Evolutionary conservation across 2,329 filamentous ascomycete species (phyloP), one percentile per base, ranked within the genome.

Genomic region (Davidsoniella neocaledoniae): DNA sequence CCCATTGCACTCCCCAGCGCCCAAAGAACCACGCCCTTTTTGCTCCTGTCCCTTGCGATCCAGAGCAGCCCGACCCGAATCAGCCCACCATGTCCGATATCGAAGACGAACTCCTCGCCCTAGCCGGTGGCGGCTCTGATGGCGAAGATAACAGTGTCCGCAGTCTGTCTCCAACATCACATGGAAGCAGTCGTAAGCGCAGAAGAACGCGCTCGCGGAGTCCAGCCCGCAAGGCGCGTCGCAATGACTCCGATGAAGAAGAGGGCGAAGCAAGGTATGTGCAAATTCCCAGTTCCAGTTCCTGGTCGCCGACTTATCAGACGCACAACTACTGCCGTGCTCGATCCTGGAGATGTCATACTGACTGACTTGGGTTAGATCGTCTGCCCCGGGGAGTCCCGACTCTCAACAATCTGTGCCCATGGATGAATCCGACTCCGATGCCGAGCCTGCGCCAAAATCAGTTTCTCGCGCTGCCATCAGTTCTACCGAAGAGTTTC

Each of bases 31-130:
- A 29, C 23, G 10, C 17, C 43, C 43, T 36, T 41, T 21, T 33
- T 33, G 29, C 7, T 33, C 29, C 29, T 12, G 29, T 21, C 44
- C 16, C 14, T 19, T 36, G 16, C 17, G 12, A 43, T 21, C 10
- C 41, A 43, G 19, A 19, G 25, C 19, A 25, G 8, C 26, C 19
- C 44, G 14, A 37, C 26, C n/a, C 16, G 41, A 43, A 21, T 14
- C 43, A 21, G 23, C 9, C 51, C 54, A 73, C 56, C 59, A 94
- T 94, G 87, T 83, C 85, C 51, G 85, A 90, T 61, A 76, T 95
- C 57, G 90, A 96, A 62, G 87, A 90, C 59, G 90, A 95, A 69
- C 80, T 96, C 56, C 81, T 96, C 56, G 88, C 86, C 60, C 79
- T 96, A 56, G 91, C 88, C 49, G 91, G 86, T 59, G 51, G 51